These are phyloP conservation scores for Onygenales sp. DNA, from an alignment of 2,329 filamentous ascomycete genomes.

Conservation along the genomic window DNA sequence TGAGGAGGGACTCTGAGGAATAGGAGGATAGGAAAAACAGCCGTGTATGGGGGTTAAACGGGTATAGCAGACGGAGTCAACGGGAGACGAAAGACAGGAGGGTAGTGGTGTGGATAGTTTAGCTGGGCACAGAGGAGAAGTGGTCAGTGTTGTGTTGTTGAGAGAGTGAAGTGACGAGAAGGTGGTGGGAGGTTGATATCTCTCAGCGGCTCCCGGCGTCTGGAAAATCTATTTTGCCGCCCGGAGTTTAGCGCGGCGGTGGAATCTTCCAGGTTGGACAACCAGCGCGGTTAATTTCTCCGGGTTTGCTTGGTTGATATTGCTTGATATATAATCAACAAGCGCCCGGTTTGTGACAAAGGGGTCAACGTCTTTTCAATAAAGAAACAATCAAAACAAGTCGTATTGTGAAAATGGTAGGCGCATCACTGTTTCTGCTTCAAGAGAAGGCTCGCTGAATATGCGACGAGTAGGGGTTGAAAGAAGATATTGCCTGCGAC, in stretches of 20 bases:
- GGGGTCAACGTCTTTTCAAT: not conserved
- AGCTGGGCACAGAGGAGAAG: no score
- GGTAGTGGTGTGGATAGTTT: no score
- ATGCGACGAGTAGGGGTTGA: slow-evolving; percentile 27
- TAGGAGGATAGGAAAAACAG: no score
- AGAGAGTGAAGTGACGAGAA: not conserved
- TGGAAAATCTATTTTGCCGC: slow-evolving; percentile 5
- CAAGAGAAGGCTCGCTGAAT: not conserved
- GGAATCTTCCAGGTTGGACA: no score
- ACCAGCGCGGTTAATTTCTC: no score
- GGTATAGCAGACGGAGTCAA: no score
- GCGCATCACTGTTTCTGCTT: slow-evolving; percentile 2
- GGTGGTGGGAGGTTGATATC: not conserved
- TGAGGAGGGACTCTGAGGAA: no score
- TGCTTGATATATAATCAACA: no score
- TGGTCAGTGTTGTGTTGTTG: not conserved
- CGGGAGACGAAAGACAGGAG: no score
- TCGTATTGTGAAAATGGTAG: not conserved
- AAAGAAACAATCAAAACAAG: not conserved
- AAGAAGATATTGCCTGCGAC: slow-evolving; percentile 62
- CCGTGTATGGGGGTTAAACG: no score
- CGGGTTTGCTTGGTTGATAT: no score
- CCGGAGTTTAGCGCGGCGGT: not conserved
- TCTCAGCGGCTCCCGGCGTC: not conserved
- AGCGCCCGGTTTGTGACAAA: no score